A percentile compares a stretch with the other conserved stretches of the same genome.
Conservation (phyloP, 2,329 filamentous ascomycete genomes). For the Cordyceps militaris region DNA sequence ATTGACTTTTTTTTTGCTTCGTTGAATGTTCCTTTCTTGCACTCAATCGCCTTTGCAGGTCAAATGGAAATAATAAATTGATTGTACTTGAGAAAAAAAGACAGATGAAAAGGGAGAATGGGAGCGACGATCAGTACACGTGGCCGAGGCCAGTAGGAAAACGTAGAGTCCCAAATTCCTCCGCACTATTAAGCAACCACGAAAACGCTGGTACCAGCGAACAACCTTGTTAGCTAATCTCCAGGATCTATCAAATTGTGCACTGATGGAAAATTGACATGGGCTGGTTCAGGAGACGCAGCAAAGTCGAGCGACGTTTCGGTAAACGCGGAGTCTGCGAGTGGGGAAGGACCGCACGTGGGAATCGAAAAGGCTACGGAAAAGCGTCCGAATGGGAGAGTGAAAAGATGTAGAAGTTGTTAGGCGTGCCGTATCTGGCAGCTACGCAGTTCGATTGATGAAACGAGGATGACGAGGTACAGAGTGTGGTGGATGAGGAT, state of each 20-base stretch:
- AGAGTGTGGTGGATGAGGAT: background rate
- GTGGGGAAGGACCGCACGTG: background rate
- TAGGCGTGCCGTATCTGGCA: background rate
- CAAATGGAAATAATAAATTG: conserved; percentile 44
- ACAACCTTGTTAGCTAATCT: conserved; percentile 9
- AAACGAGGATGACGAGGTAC: background rate
- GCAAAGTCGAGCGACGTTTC: background rate
- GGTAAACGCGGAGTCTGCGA: background rate
- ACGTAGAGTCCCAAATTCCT: conserved; percentile 26
- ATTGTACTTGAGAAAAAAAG: conserved; percentile 37
- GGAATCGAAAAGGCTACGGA: conserved; percentile 1
- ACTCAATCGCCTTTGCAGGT: conserved; percentile 33
- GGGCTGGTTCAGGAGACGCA: background rate
- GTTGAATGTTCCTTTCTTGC: conserved; percentile 25
- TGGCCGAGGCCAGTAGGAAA: conserved; percentile 30
- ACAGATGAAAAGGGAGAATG: conserved; percentile 27
- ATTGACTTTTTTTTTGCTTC: conserved; percentile 23
- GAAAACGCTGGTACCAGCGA: conserved; percentile 6
- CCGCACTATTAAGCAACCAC: conserved; percentile 22
- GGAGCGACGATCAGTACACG: conserved; percentile 34
- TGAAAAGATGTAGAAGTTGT: background rate
- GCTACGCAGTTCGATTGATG: background rate
- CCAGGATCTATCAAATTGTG: conserved; percentile 9
- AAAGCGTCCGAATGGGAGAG: background rate
- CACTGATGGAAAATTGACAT: background rate